phyloP scores from a whole-genome alignment of 768 basidiomycete species.

The Boletus vermiculosoides region DNA sequence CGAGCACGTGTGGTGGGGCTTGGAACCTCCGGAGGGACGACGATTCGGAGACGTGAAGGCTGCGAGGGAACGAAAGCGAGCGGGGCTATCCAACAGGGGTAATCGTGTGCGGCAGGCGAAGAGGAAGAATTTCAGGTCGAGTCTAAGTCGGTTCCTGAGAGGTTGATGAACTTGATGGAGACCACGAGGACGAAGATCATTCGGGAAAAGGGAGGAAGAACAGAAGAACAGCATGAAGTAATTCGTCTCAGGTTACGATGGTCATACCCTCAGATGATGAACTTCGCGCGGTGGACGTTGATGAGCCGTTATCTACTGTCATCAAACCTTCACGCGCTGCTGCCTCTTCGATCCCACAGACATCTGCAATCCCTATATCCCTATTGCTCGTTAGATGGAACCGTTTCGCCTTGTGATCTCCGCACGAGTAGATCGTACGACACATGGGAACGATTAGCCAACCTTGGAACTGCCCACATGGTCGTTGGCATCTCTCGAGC shows the following conservation, averaged over 20 bases:
- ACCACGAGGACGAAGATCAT: background rate
- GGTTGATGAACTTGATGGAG: constrained; percentile 20
- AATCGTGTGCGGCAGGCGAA: constrained; percentile 7
- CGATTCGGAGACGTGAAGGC: constrained; percentile 11
- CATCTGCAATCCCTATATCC: no score
- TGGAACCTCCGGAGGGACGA: constrained; percentile 44
- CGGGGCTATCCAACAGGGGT: constrained; percentile 19
- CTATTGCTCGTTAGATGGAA: background rate
- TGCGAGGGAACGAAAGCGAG: constrained; percentile 39
- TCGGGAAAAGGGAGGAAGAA: constrained; percentile 3
- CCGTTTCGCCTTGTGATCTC: background rate
- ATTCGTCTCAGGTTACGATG: constrained; percentile 22
- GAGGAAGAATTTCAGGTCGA: constrained; percentile 42
- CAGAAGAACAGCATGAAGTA: constrained; percentile 12
- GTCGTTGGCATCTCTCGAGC: constrained; percentile 71
- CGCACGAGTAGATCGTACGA: constrained; percentile 53
- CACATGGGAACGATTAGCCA: constrained; percentile 86
- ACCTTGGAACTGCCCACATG: constrained; percentile 89
- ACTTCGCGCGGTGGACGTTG: constrained; percentile 40
- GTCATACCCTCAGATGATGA: constrained; percentile 26
- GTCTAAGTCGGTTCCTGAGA: constrained; percentile 46
- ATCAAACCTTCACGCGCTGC: constrained; percentile 4
- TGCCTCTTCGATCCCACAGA: background rate
- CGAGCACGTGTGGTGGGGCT: constrained; percentile 50
- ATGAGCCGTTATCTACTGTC: constrained; percentile 22